Evolutionary conservation across 345 rosid genomes (phyloP), one percentile per base, ranked within the genome.

Genomic region (Noccaea caerulescens): DNA sequence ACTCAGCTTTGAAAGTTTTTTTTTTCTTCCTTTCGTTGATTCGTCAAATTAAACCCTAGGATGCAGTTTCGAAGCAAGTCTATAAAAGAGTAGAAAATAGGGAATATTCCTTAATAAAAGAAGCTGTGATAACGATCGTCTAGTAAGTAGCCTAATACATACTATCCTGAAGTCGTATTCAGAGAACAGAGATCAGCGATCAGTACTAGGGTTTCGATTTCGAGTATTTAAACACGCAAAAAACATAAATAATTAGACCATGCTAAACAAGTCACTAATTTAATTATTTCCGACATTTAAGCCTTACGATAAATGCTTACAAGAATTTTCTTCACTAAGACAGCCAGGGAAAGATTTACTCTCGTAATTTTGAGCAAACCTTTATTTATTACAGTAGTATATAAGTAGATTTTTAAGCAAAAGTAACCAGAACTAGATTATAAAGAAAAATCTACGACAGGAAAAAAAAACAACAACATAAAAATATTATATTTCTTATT

Each of bases 91-190:
- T 5, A 37, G 47, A 64, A 8, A 37, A 41, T 7, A 73, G 44
- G 41, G 53, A 57, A 57, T 39, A 41, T 65, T 47, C 59, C n/a
- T 39, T 49, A 42, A 14, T 32, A 65, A 39, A 2, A 65, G 10
- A 57, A 49, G 64, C n/a, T 23, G 33, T 47, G 77, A 65, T 12
- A 49, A 65, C 66, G 77, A 73, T 38, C 23, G 65, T 38, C 52
- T 56, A 14, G 8, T 16, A 16, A 36, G 56, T 45, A 7, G 8
- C 49, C 32, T 47, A 38, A 38, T 56, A 55, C 56, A 25, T 58
- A 52, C 51, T 3, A 47, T 57, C 36, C 3, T 56, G 7, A 53
- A 57, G 69, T 63, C 71, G 49, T 55, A 46, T 72, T 65, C 18
- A 16, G 18, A 16, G 18, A 16, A 0, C 18, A 16, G 18, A 16